phyloP scores from a whole-genome alignment of 306 rosid genomes.

The Medicago lupulina region DNA sequence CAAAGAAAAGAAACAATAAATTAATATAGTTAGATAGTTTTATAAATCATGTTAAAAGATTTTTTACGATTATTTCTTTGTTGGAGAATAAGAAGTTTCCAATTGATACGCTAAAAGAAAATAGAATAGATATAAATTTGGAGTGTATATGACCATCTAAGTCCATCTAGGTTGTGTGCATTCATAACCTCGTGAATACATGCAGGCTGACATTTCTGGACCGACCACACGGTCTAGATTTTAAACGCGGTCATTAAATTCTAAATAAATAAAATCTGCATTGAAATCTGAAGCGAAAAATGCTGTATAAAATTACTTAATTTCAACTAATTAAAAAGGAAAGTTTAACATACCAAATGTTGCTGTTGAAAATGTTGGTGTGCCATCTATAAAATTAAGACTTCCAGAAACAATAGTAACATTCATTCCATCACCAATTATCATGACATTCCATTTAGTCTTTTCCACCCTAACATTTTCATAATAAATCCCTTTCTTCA shows the following conservation, averaged over 20 bases:
- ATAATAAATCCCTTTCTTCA: constrained; percentile 65
- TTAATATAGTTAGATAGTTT: neutral
- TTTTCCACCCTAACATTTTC: constrained; percentile 72
- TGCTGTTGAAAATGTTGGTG: constrained; percentile 77
- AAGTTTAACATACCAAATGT: constrained; percentile 66
- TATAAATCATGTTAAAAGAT: neutral
- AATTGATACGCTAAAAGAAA: neutral
- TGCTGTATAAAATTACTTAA: neutral
- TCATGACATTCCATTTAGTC: constrained; percentile 73
- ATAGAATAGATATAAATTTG: too few species aligned
- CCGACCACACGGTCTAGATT: too few species aligned
- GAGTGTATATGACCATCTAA: too few species aligned
- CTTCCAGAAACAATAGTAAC: constrained; percentile 59
- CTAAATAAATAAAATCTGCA: too few species aligned
- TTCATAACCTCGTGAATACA: too few species aligned
- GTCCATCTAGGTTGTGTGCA: too few species aligned
- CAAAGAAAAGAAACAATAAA: neutral
- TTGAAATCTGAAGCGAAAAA: too few species aligned
- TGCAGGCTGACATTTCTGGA: too few species aligned
- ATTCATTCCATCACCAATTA: constrained; percentile 81
- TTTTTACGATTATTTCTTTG: neutral
- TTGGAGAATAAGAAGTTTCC: neutral
- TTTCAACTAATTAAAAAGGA: neutral
- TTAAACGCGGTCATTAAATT: too few species aligned
- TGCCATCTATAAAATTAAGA: constrained; percentile 74